Conservation (phyloP, 1,139 yeast genomes). For the Debaryomyces sp. region DNA sequence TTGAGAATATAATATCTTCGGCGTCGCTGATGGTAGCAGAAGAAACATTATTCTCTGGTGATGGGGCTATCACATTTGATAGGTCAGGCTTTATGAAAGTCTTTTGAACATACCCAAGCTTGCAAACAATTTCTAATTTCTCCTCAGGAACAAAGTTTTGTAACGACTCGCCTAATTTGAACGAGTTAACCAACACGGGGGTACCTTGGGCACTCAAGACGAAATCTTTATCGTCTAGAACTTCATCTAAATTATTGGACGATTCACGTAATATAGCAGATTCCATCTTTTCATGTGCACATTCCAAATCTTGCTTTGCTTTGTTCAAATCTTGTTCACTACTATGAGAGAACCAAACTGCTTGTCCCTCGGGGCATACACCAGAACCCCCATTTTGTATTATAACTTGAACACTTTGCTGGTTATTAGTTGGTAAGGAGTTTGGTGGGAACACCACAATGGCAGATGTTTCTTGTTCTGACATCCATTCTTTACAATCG, state of each 20-base stretch:
- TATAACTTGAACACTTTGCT: slow-evolving; percentile 77
- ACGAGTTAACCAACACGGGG: slow-evolving; percentile 69
- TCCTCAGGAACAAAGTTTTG: slow-evolving; percentile 83
- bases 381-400: slow-evolving; percentile 91
- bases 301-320: slow-evolving; percentile 78
- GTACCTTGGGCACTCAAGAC: slow-evolving; percentile 59
- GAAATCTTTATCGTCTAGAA: slow-evolving; percentile 57
- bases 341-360: slow-evolving; percentile 88
- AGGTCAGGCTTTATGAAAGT: slow-evolving; percentile 54
- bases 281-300: slow-evolving; percentile 81
- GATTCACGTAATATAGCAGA: slow-evolving; percentile 78
- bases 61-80: slow-evolving; percentile 41
- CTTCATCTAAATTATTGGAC: slow-evolving; percentile 46
- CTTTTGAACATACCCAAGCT: slow-evolving; percentile 77
- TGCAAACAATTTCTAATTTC: slow-evolving; percentile 74
- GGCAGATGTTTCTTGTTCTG: slow-evolving; percentile 80
- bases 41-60: slow-evolving; percentile 34
- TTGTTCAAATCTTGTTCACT: slow-evolving; percentile 64
- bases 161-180: slow-evolving; percentile 82
- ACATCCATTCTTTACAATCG: slow-evolving; percentile 90
- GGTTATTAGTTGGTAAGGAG: slow-evolving; percentile 68
- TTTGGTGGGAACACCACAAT: slow-evolving; percentile 93
- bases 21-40: slow-evolving; percentile 34
- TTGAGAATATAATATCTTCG: slow-evolving; percentile 59
- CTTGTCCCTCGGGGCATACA: slow-evolving; percentile 84